Evolutionary conservation across 371 early-diverging fungal species (phyloP).

Genomic region (Chytridium lagenaria): DNA sequence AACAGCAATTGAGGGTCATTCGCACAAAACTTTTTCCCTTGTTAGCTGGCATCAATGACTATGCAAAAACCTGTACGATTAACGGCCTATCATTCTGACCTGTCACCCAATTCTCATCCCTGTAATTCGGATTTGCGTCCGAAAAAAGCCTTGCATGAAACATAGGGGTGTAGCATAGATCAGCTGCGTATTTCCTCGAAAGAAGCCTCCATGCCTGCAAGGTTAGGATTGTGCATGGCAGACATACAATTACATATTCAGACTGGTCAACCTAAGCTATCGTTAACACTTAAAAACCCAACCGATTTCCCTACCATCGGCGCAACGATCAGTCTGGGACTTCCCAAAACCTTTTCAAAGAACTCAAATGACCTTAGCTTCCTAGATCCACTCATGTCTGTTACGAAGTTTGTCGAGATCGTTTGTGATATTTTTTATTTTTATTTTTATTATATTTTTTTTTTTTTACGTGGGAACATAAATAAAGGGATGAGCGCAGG

Average conservation of each 20-base stretch:
- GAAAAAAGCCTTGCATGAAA: conserved; percentile 90
- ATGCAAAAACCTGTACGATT: conserved; percentile 83
- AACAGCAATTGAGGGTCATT: conserved; percentile 92
- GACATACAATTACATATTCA: conserved; percentile 25
- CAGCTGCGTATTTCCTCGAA: conserved; percentile 86
- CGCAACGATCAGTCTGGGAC: conserved; percentile 82
- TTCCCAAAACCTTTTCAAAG: conserved; percentile 69
- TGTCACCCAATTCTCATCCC: conserved; percentile 77
- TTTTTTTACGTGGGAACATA: too few species aligned
- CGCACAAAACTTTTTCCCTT: conserved; percentile 85
- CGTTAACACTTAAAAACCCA: not conserved
- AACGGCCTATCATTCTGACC: conserved; percentile 83
- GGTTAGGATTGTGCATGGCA: not conserved
- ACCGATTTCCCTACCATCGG: conserved; percentile 76
- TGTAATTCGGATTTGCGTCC: conserved; percentile 58
- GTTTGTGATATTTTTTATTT: not conserved
- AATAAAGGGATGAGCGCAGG: too few species aligned
- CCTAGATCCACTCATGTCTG: not conserved
- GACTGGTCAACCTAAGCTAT: conserved; percentile 71
- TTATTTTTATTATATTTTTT: not conserved
- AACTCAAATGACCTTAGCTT: conserved; percentile 85
- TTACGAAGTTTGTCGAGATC: not conserved
- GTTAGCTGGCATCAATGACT: not conserved
- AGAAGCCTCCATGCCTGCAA: conserved; percentile 90
- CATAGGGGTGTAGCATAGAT: conserved; percentile 99